A percentile compares a stretch with the other conserved stretches of the same genome.
Conservation (phyloP, 2,329 filamentous ascomycete genomes). For the Fusarium decemcellulare region DNA sequence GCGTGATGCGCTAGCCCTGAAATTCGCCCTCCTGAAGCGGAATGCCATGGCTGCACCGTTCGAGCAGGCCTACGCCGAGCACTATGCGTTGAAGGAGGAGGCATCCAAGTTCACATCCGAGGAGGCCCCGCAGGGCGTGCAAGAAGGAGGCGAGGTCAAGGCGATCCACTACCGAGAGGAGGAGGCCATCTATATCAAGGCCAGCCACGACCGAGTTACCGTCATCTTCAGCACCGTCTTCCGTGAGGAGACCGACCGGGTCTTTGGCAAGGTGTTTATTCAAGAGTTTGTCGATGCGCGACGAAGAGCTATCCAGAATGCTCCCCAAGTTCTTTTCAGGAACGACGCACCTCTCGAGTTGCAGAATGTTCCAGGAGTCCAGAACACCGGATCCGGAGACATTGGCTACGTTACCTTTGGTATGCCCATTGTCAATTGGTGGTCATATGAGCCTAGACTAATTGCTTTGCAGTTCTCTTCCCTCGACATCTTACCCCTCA, state of each 20-base stretch:
- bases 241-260: conserved; percentile 95
- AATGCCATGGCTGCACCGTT: conserved; percentile 99
- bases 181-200: conserved; percentile 99
- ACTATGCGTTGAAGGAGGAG: conserved; percentile 87
- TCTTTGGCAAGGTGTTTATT: conserved; percentile 98
- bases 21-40: conserved; percentile 93
- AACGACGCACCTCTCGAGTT: conserved; percentile 95
- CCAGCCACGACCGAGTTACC: conserved; percentile 95
- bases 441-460: conserved; percentile 24
- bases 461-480: conserved; percentile 80
- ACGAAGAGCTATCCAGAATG: conserved; percentile 96
- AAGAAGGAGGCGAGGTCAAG: conserved; percentile 93
- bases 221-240: conserved; percentile 99
- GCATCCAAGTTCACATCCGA: conserved; percentile 94
- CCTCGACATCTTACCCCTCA: conserved; percentile 93
- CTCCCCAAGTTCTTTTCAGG: conserved; percentile 95
- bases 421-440: conserved; percentile 56
- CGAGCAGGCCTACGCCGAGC: conserved; percentile 95
- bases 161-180: conserved; percentile 98
- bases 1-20: conserved; percentile 86
- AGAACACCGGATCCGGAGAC: conserved; percentile 82
- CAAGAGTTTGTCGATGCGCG: conserved; percentile 99
- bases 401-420: conserved; percentile 99
- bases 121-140: conserved; percentile 90
- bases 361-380: conserved; percentile 87